These are phyloP conservation scores for Suhomyces taliae DNA, from an alignment of 1,139 yeast genomes.

Conservation along the genomic window DNA sequence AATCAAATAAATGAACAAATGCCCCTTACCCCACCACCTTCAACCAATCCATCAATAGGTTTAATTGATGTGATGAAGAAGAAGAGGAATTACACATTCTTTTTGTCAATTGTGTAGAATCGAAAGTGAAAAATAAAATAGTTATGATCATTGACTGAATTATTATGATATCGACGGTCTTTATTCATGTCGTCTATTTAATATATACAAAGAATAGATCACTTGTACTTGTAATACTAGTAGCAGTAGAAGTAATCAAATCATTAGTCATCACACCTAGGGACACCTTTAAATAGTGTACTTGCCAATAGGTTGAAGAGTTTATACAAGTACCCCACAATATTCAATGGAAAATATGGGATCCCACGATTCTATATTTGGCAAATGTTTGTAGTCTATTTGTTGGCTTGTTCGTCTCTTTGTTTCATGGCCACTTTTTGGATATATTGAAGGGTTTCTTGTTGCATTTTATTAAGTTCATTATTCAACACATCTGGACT, in stretches of 20 bases:
- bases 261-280: neutral
- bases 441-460: constrained; percentile 50
- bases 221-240: neutral
- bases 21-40: neutral
- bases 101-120: too few species aligned
- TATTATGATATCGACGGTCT: neutral
- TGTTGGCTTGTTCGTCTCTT: constrained; percentile 1
- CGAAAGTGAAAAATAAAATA: too few species aligned
- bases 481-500: constrained; percentile 40
- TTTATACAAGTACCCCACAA: too few species aligned
- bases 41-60: neutral
- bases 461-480: constrained; percentile 52
- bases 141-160: too few species aligned
- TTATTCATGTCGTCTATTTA: neutral
- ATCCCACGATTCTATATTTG: too few species aligned
- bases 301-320: too few species aligned
- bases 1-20: too few species aligned
- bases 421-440: constrained; percentile 51
- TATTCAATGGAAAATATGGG: too few species aligned
- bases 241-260: neutral
- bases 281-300: too few species aligned
- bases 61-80: too few species aligned
- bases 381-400: too few species aligned
- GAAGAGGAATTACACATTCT: too few species aligned
- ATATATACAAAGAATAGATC: neutral